A percentile compares a stretch with the other conserved stretches of the same genome.
phyloP scores from a whole-genome alignment of 805 yeast species.

The Hanseniaspora nectarophila region DNA sequence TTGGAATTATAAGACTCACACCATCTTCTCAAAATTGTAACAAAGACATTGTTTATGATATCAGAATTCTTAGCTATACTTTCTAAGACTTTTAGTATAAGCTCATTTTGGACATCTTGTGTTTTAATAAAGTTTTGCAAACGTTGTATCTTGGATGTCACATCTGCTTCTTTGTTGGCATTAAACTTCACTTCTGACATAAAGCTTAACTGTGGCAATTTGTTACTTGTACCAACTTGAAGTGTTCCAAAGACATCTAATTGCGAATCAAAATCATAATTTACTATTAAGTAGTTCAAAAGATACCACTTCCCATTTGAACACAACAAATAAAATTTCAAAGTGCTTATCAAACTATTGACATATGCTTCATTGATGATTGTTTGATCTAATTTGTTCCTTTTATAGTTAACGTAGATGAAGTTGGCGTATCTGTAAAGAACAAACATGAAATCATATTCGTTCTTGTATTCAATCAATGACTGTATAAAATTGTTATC shows the following conservation, averaged over 20 bases:
- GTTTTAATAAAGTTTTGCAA: conserved; percentile 31
- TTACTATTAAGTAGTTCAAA: conserved; percentile 7
- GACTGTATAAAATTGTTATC: conserved; percentile 28
- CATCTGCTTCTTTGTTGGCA: conserved; percentile 4
- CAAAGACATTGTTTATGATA: conserved; percentile 37
- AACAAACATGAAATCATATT: conserved; percentile 24
- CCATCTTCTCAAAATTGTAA: conserved; percentile 50
- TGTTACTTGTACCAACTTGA: conserved; percentile 28
- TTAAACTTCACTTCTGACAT: conserved; percentile 16
- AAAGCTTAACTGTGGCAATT: conserved; percentile 23
- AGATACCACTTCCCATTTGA: conserved; percentile 14
- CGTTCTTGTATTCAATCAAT: conserved; percentile 21
- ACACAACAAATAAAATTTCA: conserved; percentile 11
- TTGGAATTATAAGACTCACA: conserved; percentile 25
- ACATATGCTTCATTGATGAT: conserved; percentile 1
- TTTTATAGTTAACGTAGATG: conserved; percentile 25
- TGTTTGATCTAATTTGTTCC: conserved; percentile 14
- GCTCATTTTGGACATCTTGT: conserved; percentile 35
- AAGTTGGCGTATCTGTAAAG: conserved; percentile 32
- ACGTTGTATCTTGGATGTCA: conserved; percentile 14
- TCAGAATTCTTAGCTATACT: conserved; percentile 36
- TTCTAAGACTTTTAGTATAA: conserved; percentile 35
- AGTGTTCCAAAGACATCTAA: conserved; percentile 26
- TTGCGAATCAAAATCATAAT: conserved; percentile 23
- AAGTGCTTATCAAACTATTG: conserved; percentile 12